Conservation (phyloP, 2,329 filamentous ascomycete species). For the Sordariomycetes sp. region DNA sequence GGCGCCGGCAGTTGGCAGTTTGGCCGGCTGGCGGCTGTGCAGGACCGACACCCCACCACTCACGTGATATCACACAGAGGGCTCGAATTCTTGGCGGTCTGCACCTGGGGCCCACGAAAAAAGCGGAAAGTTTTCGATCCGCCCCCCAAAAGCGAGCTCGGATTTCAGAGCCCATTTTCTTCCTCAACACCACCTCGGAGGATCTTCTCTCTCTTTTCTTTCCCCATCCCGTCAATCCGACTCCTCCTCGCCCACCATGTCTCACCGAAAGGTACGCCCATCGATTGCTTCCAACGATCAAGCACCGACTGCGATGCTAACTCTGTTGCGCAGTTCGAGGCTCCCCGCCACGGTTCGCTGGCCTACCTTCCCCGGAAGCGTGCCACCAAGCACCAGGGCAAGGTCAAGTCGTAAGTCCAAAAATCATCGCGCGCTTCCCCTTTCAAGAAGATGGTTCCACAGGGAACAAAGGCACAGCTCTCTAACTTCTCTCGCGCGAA, state of each 20-base stretch:
- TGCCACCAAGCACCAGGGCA: slow-evolving; percentile 85
- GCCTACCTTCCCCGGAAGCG: slow-evolving; percentile 85
- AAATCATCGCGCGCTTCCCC: background rate
- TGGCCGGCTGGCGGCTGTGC: background rate
- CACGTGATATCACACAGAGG: slow-evolving; percentile 2
- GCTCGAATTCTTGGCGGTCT: slow-evolving; percentile 4
- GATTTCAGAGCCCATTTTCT: background rate
- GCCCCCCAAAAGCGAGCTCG: background rate
- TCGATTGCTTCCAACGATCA: background rate
- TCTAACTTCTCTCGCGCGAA: background rate
- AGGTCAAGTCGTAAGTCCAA: slow-evolving; percentile 86
- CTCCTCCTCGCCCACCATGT: slow-evolving; percentile 6
- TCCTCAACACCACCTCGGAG: background rate
- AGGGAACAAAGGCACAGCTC: background rate
- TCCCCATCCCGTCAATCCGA: background rate
- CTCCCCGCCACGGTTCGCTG: slow-evolving; percentile 90
- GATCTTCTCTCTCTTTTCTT: slow-evolving; percentile 9
- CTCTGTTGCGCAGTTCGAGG: slow-evolving; percentile 44
- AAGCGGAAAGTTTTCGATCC: slow-evolving; percentile 5
- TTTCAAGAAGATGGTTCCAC: background rate
- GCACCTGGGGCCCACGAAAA: slow-evolving; percentile 3
- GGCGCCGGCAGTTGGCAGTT: background rate
- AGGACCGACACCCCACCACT: background rate
- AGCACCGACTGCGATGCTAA: background rate
- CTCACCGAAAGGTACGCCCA: slow-evolving; percentile 10